These are phyloP conservation scores for Podaxis sp. DNA, from an alignment of 768 basidiomycete genomes.

Conservation along the genomic window DNA sequence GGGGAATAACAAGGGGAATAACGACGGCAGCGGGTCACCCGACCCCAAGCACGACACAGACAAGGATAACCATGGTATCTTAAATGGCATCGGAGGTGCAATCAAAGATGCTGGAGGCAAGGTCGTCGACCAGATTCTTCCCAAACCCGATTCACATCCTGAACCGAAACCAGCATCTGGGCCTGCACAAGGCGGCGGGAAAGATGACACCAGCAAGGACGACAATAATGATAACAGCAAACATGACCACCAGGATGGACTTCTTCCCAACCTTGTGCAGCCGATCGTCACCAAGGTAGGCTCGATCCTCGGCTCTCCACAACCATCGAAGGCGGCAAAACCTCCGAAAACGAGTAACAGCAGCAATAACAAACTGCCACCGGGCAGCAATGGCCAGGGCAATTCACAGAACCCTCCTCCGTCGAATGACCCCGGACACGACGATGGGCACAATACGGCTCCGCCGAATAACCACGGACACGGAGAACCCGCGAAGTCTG, in stretches of 20 bases:
- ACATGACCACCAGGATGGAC: not conserved
- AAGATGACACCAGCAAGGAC: not conserved
- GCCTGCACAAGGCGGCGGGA: not conserved
- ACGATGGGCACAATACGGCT: not conserved
- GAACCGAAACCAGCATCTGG: not conserved
- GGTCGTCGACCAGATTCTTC: too few species aligned
- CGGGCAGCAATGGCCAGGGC: too few species aligned
- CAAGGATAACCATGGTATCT: not conserved
- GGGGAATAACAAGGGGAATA: not conserved
- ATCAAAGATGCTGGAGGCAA: too few species aligned
- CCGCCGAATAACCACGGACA: not conserved
- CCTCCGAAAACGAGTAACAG: not conserved
- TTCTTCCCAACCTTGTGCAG: not conserved
- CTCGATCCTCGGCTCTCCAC: not conserved
- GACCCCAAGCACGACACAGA: too few species aligned
- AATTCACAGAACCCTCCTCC: too few species aligned
- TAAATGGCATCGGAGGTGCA: too few species aligned
- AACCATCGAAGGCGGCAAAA: not conserved
- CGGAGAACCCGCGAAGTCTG: not conserved
- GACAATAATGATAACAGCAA: not conserved
- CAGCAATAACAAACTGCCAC: not conserved
- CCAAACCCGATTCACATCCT: not conserved
- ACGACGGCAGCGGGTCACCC: too few species aligned
- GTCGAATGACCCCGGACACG: too few species aligned
- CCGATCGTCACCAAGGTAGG: not conserved